These are phyloP conservation scores for Yamadazyma nakazawae DNA, from an alignment of 805 yeast genomes.

Conservation along the genomic window DNA sequence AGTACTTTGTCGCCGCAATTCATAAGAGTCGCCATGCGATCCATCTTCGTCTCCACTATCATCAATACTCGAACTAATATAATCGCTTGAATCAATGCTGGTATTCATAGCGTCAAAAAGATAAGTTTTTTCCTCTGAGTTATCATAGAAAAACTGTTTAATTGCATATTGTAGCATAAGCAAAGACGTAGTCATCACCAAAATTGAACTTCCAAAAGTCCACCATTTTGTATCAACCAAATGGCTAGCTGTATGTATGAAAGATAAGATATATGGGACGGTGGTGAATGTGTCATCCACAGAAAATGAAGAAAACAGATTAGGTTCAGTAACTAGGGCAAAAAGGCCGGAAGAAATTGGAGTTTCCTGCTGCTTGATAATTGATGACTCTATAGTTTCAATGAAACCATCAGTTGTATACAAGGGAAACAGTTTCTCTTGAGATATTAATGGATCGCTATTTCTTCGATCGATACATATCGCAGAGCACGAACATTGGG, in stretches of 20 bases:
- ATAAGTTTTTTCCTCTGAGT: not conserved
- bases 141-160: not conserved
- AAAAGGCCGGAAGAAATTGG: not conserved
- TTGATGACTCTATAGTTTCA: no score
- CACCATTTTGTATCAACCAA: not conserved
- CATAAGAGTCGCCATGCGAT: not conserved
- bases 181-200: not conserved
- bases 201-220: not conserved
- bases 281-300: not conserved
- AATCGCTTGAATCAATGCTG: not conserved
- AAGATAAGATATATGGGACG: not conserved
- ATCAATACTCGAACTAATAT: not conserved
- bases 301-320: not conserved
- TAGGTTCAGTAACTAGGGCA: not conserved
- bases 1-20: constrained; percentile 6
- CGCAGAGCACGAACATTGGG: not conserved
- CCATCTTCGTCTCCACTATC: not conserved
- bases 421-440: not conserved
- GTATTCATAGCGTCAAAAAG: not conserved
- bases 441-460: not conserved
- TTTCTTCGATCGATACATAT: not conserved
- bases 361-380: not conserved
- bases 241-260: not conserved
- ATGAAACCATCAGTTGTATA: not conserved
- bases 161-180: not conserved